Evolutionary conservation across 2,329 filamentous ascomycete genomes (phyloP), one percentile per base, ranked within the genome.

Genomic region (Daldinia eschscholtzii): DNA sequence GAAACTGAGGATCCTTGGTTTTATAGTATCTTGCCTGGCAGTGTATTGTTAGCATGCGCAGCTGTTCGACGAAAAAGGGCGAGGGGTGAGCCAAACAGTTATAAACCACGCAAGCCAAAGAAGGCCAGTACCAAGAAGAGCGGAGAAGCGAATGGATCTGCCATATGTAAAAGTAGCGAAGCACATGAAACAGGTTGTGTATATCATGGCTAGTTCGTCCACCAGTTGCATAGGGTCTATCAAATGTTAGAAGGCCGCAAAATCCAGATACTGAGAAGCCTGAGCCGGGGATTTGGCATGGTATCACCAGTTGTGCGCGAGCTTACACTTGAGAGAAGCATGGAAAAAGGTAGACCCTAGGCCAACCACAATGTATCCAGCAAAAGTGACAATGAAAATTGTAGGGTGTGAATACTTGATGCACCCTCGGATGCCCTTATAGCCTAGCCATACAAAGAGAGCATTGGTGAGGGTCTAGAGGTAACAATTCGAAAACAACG

Each of bases 1-100:
- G 93, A 79, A 97, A 97, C 1, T 88, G 83, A 0, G 93, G 93
- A 71, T 97, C 90, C 77, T 94, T 93, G 15, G 94, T 88, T 70
- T 92, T 89, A 76, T 94, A 92, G 80, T 97, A 97, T 79, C 82
- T 83, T 3, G 79, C 75, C 82, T 84, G 53, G 9, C 39, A 42
- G 30, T 37, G 28, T 30, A 20, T 57, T n/a, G 62, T 75, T 50
- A 76, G 68, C 50, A 66, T 37, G 30, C 46, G 37, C 20, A 23
- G 37, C 37, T 9, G 42, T 18, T 28, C 6, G n/a, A 55, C 23
- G 53, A 23, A 58, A 10, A 37, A 35, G 63, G 65, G 12, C 30
- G 13, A 52, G 35, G 57, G 55, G 13, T 12, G 46, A 26, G 20
- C 74, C 74, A 88, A 44, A 92, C 84, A 13, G 93, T 96, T 78